Conservation (phyloP, 371 early-diverging fungal species). For the Dipsacomyces acuminosporus region DNA sequence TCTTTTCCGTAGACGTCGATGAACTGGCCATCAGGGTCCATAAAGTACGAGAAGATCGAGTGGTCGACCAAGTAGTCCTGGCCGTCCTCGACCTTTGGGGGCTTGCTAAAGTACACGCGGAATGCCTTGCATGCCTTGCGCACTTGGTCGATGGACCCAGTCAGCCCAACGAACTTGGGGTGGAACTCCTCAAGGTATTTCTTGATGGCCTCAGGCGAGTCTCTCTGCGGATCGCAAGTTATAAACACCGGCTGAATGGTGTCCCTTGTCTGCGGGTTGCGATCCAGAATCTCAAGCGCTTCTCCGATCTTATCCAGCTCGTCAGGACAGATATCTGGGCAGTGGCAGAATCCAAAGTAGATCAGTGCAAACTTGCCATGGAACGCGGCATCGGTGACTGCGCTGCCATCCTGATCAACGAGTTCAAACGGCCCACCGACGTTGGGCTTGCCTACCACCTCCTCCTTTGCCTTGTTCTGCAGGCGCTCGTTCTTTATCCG, state of each 20-base stretch:
- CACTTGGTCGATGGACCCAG: conserved; percentile 81
- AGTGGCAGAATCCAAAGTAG: conserved; percentile 98
- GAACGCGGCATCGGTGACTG: conserved; percentile 63
- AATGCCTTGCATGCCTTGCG: conserved; percentile 82
- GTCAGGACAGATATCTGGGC: conserved; percentile 98
- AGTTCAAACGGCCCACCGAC: conserved; percentile 91
- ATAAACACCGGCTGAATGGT: conserved; percentile 89
- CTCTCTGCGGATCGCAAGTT: conserved; percentile 94
- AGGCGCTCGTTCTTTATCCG: conserved; percentile 20
- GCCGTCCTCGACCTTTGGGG: conserved; percentile 79
- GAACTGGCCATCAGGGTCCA: conserved; percentile 90
- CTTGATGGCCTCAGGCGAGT: conserved; percentile 73
- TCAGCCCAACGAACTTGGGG: conserved; percentile 84
- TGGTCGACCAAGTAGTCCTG: conserved; percentile 97
- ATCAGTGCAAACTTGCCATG: conserved; percentile 79
- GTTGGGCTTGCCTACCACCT: conserved; percentile 69
- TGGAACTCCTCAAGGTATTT: conserved; percentile 94
- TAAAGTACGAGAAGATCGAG: conserved; percentile 95
- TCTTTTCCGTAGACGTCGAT: conserved; percentile 86
- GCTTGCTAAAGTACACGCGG: conserved; percentile 85
- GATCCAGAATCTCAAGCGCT: conserved; percentile 75
- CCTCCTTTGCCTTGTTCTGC: conserved; percentile 9
- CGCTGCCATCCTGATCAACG: conserved; percentile 68
- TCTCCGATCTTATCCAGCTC: conserved; percentile 96
- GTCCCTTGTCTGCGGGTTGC: conserved; percentile 56